Conservation (phyloP, 371 early-diverging fungal species). For the Blakeslea trispora region DNA sequence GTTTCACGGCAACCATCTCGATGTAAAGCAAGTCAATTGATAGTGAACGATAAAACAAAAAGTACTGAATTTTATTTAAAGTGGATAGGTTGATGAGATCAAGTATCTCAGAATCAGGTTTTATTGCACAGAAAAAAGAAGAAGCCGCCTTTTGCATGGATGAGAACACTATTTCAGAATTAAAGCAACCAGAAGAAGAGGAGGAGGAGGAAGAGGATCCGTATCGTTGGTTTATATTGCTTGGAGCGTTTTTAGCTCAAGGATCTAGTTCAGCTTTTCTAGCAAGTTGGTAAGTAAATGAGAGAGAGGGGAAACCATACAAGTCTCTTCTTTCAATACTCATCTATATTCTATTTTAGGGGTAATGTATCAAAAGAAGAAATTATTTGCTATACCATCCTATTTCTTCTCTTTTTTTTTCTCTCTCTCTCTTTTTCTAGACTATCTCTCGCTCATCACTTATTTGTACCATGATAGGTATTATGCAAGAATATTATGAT, state of each 20-base stretch:
- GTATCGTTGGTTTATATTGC: slow-evolving; percentile 34
- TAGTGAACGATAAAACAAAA: no score
- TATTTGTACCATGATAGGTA: no score
- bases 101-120: slow-evolving; percentile 13
- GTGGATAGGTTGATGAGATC: slow-evolving; percentile 11
- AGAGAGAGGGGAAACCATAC: not conserved
- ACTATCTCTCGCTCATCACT: no score
- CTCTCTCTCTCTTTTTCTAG: no score
- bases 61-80: not conserved
- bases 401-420: no score
- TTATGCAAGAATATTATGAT: slow-evolving; percentile 39
- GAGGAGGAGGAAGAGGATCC: slow-evolving; percentile 26
- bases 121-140: slow-evolving; percentile 16
- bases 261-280: slow-evolving; percentile 37
- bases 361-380: no score
- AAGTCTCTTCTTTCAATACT: not conserved
- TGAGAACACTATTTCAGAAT: not conserved
- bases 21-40: no score
- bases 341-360: no score
- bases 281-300: slow-evolving; percentile 34
- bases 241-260: slow-evolving; percentile 38
- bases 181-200: not conserved
- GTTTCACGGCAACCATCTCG: slow-evolving; percentile 6
- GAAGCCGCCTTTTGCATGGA: not conserved
- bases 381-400: no score